phyloP scores from a whole-genome alignment of 2,329 filamentous ascomycete genomes.

The Trichophyton rubrum region DNA sequence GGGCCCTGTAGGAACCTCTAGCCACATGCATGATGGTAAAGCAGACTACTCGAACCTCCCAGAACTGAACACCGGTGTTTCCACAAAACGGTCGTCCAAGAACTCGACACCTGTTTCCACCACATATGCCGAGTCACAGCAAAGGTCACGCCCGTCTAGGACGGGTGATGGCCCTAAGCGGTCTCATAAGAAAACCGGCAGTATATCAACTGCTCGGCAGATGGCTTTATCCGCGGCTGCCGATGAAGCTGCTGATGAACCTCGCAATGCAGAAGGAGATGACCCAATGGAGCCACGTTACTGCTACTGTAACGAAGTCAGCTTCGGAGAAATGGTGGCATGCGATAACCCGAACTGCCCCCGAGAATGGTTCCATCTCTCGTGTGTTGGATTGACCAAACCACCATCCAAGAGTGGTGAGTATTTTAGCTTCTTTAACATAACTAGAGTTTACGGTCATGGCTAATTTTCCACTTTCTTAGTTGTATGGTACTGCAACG shows the following conservation, averaged over 20 bases:
- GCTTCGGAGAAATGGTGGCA: slow-evolving; percentile 74
- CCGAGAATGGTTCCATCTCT: slow-evolving; percentile 72
- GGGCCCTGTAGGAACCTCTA: not conserved
- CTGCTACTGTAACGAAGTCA: slow-evolving; percentile 68
- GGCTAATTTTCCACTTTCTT: slow-evolving; percentile 3
- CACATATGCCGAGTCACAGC: slow-evolving; percentile 20
- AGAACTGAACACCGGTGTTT: slow-evolving; percentile 1
- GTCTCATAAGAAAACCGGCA: slow-evolving; percentile 24
- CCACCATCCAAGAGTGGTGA: slow-evolving; percentile 64
- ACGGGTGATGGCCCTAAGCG: slow-evolving; percentile 17
- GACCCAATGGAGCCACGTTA: slow-evolving; percentile 62
- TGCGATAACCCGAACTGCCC: slow-evolving; percentile 63
- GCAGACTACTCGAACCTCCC: not conserved
- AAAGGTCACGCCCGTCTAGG: slow-evolving; percentile 12
- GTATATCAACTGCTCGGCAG: slow-evolving; percentile 11
- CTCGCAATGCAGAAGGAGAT: slow-evolving; percentile 35
- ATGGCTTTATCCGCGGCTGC: slow-evolving; percentile 17
- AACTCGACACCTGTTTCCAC: slow-evolving; percentile 20
- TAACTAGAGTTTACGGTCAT: not conserved
- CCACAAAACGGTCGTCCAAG: slow-evolving; percentile 18
- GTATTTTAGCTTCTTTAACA: slow-evolving; percentile 23
- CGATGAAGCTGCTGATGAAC: slow-evolving; percentile 33
- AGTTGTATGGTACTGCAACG: slow-evolving; percentile 75
- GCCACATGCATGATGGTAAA: not conserved
- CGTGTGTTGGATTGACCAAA: slow-evolving; percentile 66